A percentile compares a stretch with the other conserved stretches of the same genome.
phyloP scores from a whole-genome alignment of 495 filamentous ascomycete genomes.

The Penicillium verhagenii region DNA sequence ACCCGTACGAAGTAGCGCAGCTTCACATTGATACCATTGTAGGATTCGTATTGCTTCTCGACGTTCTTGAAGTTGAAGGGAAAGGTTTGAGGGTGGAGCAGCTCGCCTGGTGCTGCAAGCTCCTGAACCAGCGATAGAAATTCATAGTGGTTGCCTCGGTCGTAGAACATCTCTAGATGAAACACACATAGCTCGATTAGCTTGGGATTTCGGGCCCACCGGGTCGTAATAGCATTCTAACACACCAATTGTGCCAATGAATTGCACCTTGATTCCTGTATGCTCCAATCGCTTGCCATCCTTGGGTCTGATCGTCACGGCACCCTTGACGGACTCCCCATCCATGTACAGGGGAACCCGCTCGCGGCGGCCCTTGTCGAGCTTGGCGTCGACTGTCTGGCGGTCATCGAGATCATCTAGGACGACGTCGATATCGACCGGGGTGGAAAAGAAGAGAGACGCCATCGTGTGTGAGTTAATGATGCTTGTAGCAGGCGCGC shows the following conservation, averaged over 20 bases:
- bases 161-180: conserved; percentile 94
- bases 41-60: conserved; percentile 99
- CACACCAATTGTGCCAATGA: conserved; percentile 95
- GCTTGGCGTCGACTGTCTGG: conserved; percentile 93
- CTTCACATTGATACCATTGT: conserved; percentile 99
- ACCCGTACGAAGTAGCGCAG: conserved; percentile 98
- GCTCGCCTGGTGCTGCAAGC: conserved; percentile 91
- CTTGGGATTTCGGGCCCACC: neutral
- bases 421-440: conserved; percentile 97
- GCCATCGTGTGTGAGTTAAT: conserved; percentile 56
- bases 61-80: conserved; percentile 99
- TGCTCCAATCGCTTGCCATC: conserved; percentile 98
- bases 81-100: conserved; percentile 97
- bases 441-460: conserved; percentile 96
- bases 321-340: conserved; percentile 95
- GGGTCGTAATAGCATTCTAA: neutral
- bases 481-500: conserved; percentile 9
- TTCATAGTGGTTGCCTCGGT: conserved; percentile 98
- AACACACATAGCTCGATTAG: neutral
- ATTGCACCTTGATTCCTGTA: conserved; percentile 99
- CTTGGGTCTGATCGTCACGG: conserved; percentile 92
- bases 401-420: conserved; percentile 93
- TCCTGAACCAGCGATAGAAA: conserved; percentile 96
- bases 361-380: conserved; percentile 95
- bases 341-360: conserved; percentile 97